Evolutionary conservation across 345 rosid species (phyloP), one percentile per base, ranked within the genome.

Genomic region (Gossypium stocksii): DNA sequence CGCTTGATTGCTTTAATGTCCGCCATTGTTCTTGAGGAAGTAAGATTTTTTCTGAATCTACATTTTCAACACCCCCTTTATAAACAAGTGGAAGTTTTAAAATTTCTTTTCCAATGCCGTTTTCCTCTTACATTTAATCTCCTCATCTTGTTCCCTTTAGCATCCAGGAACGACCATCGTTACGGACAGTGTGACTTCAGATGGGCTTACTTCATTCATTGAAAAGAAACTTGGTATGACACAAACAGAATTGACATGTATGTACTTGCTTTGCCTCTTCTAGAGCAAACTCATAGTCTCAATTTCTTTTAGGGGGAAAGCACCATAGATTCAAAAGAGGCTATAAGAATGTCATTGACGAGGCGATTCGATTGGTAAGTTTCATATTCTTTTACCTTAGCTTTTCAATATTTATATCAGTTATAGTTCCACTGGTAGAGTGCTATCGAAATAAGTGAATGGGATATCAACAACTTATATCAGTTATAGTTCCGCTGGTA

Each of bases 181-280:
- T 54, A 95, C 99, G 2, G 99, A 95, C 77, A 95, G 99, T 48
- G 99, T 95, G 61, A 93, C 99, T 79, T 94, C 98, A n/a, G 98
- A 94, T 71, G 97, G 98, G 51, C 81, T 95, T 80, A 87, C 97
- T 17, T 77, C 89, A 49, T 93, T 91, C 79, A 93, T 95, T 71
- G 97, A 93, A 80, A 83, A 93, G 82, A 89, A 90, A 84, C 98
- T 95, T 20, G 97, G 98, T 95, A 89, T 56, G 84, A 56, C 15
- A 67, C 75, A 74, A 82, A 15, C 56, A 34, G 41, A 59, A 76
- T 23, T 15, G 17, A 13, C 43, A 19, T 48, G 41, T 4, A 59
- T 59, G 38, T 60, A 25, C 43, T 4, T 52, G 78, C 15, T 45
- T 53, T 29, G 27, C 54, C 71, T 65, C 53, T 53, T 60, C 54